Conservation (phyloP, 345 rosid species). For the Linum usitatissimum region DNA sequence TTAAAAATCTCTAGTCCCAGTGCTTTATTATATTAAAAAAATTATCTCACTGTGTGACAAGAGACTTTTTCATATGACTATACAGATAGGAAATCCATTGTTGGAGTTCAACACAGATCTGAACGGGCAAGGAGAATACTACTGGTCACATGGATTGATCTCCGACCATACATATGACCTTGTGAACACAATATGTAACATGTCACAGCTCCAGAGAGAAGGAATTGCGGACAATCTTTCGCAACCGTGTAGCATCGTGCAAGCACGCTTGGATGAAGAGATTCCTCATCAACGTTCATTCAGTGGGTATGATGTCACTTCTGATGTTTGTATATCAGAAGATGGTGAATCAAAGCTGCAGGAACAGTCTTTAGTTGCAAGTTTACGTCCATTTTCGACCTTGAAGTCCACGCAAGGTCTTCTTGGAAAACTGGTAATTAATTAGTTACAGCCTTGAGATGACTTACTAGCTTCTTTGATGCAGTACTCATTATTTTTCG, state of each 20-base stretch:
- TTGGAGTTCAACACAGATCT: slow-evolving; percentile 12
- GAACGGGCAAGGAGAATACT: slow-evolving; percentile 9
- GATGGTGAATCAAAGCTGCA: background rate
- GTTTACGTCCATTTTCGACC: background rate
- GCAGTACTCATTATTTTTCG: slow-evolving; percentile 1
- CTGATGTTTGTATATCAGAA: slow-evolving; percentile 9
- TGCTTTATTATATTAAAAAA: no score
- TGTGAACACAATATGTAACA: slow-evolving; percentile 10
- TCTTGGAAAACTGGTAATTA: slow-evolving; percentile 3
- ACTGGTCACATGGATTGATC: slow-evolving; percentile 16
- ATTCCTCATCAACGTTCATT: slow-evolving; percentile 1
- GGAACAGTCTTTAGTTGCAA: background rate
- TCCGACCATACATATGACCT: slow-evolving; percentile 13
- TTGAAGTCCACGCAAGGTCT: background rate
- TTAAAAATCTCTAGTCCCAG: no score
- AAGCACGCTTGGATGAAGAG: background rate
- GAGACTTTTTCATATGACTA: background rate
- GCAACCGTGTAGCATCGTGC: background rate
- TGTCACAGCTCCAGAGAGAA: slow-evolving; percentile 9
- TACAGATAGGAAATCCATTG: slow-evolving; percentile 20
- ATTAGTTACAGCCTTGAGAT: no score
- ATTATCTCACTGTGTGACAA: no score
- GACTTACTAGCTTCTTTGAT: background rate
- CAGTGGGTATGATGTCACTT: slow-evolving; percentile 9
- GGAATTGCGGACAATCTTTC: background rate